A percentile compares a stretch with the other conserved stretches of the same genome.
Conservation (phyloP, 257 asterid genomes). For the Gynochthodes officinalis region DNA sequence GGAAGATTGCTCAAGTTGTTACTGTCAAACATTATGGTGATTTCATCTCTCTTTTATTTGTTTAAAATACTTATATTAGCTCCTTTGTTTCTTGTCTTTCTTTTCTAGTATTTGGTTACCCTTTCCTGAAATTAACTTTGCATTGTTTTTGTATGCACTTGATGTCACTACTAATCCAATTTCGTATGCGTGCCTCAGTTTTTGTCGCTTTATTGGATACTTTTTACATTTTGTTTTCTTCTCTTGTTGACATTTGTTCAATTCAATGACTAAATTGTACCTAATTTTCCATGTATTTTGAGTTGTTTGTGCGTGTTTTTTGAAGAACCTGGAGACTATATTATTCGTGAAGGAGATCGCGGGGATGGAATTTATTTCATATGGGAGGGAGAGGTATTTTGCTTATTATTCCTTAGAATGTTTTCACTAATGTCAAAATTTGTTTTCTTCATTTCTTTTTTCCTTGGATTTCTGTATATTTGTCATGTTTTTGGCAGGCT, state of each 20-base stretch:
- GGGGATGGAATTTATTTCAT: too few relatives aligned
- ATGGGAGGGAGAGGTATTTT: too few relatives aligned
- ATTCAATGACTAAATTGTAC: too few relatives aligned
- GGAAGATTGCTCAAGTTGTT: constrained; percentile 62
- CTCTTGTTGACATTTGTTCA: neutral
- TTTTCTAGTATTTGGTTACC: neutral
- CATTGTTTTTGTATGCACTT: neutral
- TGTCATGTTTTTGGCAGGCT: constrained; percentile 42
- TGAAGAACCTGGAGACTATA: too few relatives aligned
- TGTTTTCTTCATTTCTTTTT: neutral
- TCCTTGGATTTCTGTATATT: neutral
- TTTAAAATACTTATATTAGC: too few relatives aligned
- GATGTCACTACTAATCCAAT: too few relatives aligned
- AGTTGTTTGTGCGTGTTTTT: too few relatives aligned
- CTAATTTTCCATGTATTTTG: too few relatives aligned
- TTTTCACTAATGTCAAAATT: too few relatives aligned
- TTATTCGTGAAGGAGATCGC: too few relatives aligned
- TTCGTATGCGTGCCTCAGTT: neutral
- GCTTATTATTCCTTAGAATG: too few relatives aligned
- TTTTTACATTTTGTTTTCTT: neutral
- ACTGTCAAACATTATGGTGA: constrained; percentile 55
- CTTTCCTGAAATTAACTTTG: neutral
- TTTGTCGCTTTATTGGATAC: neutral
- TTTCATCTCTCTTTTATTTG: constrained; percentile 5
- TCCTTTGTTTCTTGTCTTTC: neutral